Evolutionary conservation across 2,329 filamentous ascomycete genomes (phyloP), one percentile per base, ranked within the genome.

Genomic region (Monosporascus sp.): DNA sequence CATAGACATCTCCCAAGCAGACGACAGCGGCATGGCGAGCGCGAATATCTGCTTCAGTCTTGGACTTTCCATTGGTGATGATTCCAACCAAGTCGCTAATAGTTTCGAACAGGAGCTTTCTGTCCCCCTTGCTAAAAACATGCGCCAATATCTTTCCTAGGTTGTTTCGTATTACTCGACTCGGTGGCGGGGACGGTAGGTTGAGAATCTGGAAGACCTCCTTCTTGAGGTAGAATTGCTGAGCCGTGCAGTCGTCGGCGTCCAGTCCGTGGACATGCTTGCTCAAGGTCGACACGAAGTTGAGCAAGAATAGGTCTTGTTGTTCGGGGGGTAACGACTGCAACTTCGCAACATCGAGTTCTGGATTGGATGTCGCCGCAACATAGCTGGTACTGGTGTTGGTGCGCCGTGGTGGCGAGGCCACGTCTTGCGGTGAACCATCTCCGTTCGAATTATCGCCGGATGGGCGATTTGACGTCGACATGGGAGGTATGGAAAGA

Each of bases 141-240:
- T 88, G 86, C 43, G 87, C 87, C 60, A 97, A 87, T 62, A 90
- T 93, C 70, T 84, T 83, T 48, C 91, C 93, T 37, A 97, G 71
- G 67, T 93, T 95, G 73, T 93, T 94, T 63, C 94, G 85, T 67
- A 97, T 88, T 41, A 96, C 88, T 67, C 94, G 83, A 43, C 90
- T 93, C 38, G 93, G 90, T 48, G 88, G 82, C 52, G 93, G 93
- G 41, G 90, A 81, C 48, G 85, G 70, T 39, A 99, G 82, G 65
- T 87, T 91, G 69, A 99, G 82, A 68, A 99, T 88, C 73, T 96
- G 90, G 71, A 97, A 89, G 60, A 97, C 81, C 78, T 97, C 91
- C 70, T 89, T 92, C 74, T 97, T 97, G 63, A 99, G 80, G 68
- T 90, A 89, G 64, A 91, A 85, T 72, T 99, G 94, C 73, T 97